A percentile compares a stretch with the other conserved stretches of the same genome.
phyloP scores from a whole-genome alignment of 345 rosid species.

The Limnanthes douglasii region DNA sequence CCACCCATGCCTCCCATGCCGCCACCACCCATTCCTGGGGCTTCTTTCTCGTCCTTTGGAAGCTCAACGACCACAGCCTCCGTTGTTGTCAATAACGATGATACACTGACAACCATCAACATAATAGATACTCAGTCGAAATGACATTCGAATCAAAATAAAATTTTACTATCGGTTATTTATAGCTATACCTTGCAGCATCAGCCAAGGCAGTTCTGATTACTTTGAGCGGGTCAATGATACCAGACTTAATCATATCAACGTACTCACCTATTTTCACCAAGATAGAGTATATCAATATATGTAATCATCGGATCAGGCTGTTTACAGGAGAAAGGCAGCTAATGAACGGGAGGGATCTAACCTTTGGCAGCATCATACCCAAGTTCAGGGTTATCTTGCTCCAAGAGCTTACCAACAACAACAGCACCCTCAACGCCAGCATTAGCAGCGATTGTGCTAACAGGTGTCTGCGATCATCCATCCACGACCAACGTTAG shows the following conservation, averaged over 20 bases:
- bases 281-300: background rate
- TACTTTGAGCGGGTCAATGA: constrained; percentile 86
- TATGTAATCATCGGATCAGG: no score
- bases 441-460: constrained; percentile 73
- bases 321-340: background rate
- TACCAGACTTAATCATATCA: constrained; percentile 91
- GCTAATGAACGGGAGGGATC: background rate
- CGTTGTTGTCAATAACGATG: constrained; percentile 86
- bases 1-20: constrained; percentile 90
- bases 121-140: background rate
- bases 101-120: constrained; percentile 34
- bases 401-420: constrained; percentile 88
- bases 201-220: constrained; percentile 93
- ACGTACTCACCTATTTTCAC: constrained; percentile 59
- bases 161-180: no score
- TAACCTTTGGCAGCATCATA: constrained; percentile 96
- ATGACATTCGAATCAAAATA: background rate
- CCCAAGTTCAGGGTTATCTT: constrained; percentile 71
- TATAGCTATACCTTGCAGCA: constrained; percentile 65
- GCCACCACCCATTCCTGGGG: constrained; percentile 39
- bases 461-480: constrained; percentile 63
- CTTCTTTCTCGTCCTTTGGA: constrained; percentile 65
- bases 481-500: background rate
- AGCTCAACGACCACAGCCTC: constrained; percentile 83
- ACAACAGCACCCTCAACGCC: constrained; percentile 98